A percentile compares a stretch with the other conserved stretches of the same genome.
phyloP scores from a whole-genome alignment of 176 grass and related monocot genomes.

The Paspalum notatum region DNA sequence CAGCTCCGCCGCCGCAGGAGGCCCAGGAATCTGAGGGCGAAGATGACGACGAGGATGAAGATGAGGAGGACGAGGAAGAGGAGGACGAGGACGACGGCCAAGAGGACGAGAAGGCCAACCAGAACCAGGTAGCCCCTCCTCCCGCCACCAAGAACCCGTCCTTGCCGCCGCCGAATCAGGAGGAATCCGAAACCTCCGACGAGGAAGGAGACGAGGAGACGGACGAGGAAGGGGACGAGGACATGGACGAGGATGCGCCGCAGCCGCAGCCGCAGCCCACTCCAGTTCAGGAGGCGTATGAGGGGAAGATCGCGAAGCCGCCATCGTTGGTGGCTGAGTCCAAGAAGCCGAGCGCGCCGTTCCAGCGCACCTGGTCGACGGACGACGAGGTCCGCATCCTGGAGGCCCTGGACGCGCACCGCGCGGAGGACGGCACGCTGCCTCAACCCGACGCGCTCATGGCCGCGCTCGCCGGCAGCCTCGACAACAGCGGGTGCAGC shows the following conservation, averaged over 20 bases:
- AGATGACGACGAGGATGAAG: slow-evolving; percentile 13
- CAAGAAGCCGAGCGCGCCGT: background rate
- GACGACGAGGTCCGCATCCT: slow-evolving; percentile 53
- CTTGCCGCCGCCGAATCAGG: background rate
- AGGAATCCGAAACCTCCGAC: slow-evolving; percentile 6
- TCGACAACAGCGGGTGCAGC: slow-evolving; percentile 28
- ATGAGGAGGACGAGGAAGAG: background rate
- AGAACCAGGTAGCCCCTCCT: background rate
- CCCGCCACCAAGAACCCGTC: slow-evolving; percentile 18
- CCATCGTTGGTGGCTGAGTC: background rate
- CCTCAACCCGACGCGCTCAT: slow-evolving; percentile 24
- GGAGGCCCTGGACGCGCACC: slow-evolving; percentile 38
- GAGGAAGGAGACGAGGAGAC: slow-evolving; percentile 8
- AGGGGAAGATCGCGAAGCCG: background rate
- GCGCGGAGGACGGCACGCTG: slow-evolving; percentile 33
- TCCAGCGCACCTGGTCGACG: slow-evolving; percentile 46
- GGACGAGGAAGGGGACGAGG: slow-evolving; percentile 17
- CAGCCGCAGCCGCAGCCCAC: background rate
- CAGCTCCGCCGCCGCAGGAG: slow-evolving; percentile 4
- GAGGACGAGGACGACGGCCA: background rate
- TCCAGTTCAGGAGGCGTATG: background rate
- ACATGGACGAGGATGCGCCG: slow-evolving; percentile 21
- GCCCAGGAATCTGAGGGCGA: slow-evolving; percentile 10
- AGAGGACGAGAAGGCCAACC: background rate
- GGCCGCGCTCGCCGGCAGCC: slow-evolving; percentile 22